Percentiles rank a stretch among this genome's conserved stretches.
Conservation (phyloP, 2,329 filamentous ascomycete species). For the Metarhizium brunneum region DNA sequence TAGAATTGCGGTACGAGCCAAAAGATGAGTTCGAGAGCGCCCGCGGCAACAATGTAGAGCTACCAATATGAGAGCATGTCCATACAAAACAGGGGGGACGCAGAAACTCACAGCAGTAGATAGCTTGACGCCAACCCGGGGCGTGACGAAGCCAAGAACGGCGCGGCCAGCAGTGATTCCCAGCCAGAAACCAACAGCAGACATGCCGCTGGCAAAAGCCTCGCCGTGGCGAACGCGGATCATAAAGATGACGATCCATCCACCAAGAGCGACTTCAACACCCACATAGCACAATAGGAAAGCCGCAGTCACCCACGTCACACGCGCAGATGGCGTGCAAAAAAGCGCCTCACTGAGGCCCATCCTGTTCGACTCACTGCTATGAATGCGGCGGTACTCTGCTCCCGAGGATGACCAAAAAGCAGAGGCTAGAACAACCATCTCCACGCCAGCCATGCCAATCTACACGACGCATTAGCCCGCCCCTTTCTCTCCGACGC, state of each 20-base stretch:
- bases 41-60: constrained; percentile 52
- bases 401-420: constrained; percentile 45
- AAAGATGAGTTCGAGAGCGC: constrained; percentile 52
- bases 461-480: constrained; percentile 34
- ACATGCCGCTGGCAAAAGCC: constrained; percentile 59
- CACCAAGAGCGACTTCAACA: constrained; percentile 54
- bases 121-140: constrained; percentile 58
- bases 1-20: constrained; percentile 51
- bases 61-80: constrained; percentile 31
- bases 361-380: constrained; percentile 5
- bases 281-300: constrained; percentile 74
- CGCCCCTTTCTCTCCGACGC: neutral
- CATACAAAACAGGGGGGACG: no score
- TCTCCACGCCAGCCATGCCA: constrained; percentile 42
- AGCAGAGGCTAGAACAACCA: constrained; percentile 35
- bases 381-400: constrained; percentile 9
- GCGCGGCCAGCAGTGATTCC: constrained; percentile 63
- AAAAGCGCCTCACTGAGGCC: constrained; percentile 26
- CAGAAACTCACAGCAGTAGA: constrained; percentile 33
- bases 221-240: constrained; percentile 56
- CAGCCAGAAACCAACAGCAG: constrained; percentile 68
- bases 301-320: constrained; percentile 61
- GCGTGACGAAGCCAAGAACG: constrained; percentile 60
- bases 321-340: constrained; percentile 31
- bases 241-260: constrained; percentile 79